Conservation (phyloP, 2,329 filamentous ascomycete species). For the Ophiostoma populinum region DNA sequence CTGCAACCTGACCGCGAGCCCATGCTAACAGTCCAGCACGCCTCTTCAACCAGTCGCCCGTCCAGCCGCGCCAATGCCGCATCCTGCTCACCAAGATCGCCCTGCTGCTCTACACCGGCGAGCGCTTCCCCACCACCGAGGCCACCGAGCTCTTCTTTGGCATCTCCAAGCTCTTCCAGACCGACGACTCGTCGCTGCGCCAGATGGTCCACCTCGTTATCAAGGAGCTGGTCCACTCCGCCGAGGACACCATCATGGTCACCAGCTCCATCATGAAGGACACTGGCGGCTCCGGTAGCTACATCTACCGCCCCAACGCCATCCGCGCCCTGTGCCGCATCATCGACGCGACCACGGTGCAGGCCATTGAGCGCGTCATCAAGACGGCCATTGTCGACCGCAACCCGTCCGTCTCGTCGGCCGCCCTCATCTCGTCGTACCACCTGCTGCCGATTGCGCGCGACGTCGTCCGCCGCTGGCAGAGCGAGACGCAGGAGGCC, state of each 20-base stretch:
- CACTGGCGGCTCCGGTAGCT: conserved; percentile 84
- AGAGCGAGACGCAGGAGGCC: conserved; percentile 95
- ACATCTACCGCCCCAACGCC: conserved; percentile 86
- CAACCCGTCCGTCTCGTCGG: conserved; percentile 91
- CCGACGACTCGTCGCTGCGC: conserved; percentile 92
- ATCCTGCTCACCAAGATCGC: conserved; percentile 95
- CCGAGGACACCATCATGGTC: conserved; percentile 99
- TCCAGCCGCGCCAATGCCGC: conserved; percentile 92
- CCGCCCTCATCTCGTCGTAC: conserved; percentile 90
- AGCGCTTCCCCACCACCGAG: conserved; percentile 93
- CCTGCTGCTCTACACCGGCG: conserved; percentile 87
- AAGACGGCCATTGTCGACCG: conserved; percentile 99
- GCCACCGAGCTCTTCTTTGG: conserved; percentile 97
- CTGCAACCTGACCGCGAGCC: neutral
- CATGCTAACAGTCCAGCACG: conserved; percentile 44
- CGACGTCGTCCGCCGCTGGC: conserved; percentile 93
- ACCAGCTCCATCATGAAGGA: conserved; percentile 99
- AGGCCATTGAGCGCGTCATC: conserved; percentile 94
- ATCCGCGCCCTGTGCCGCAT: conserved; percentile 91
- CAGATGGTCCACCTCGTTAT: conserved; percentile 98
- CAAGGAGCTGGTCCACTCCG: conserved; percentile 90
- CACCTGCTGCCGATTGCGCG: conserved; percentile 91
- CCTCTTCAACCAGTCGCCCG: conserved; percentile 92
- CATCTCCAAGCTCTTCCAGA: conserved; percentile 98
- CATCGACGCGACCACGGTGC: conserved; percentile 89